Percentiles rank a stretch among this genome's conserved stretches.
phyloP scores from a whole-genome alignment of 306 rosid species.

The Crotalaria pallida region DNA sequence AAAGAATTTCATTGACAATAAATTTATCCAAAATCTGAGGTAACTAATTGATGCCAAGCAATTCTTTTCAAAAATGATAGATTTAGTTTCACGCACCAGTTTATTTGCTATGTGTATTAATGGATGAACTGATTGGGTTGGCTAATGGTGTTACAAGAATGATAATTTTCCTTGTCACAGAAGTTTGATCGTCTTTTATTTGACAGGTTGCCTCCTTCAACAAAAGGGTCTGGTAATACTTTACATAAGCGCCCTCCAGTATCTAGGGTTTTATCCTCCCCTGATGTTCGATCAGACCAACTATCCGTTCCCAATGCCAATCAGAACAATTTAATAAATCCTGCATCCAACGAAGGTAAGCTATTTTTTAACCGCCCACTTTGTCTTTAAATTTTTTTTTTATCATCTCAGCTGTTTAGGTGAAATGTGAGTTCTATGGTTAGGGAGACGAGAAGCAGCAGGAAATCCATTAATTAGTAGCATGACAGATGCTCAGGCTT shows the following conservation, averaged over 20 bases:
- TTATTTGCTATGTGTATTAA: neutral
- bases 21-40: neutral
- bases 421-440: neutral
- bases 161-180: neutral
- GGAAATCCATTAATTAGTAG: conserved; percentile 25
- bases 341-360: conserved; percentile 37
- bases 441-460: conserved; percentile 34
- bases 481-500: conserved; percentile 38
- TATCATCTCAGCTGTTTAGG: neutral
- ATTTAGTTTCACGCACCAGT: neutral
- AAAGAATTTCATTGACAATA: neutral
- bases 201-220: conserved; percentile 38
- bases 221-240: conserved; percentile 45
- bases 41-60: neutral
- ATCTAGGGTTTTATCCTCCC: conserved; percentile 47
- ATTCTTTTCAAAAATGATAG: neutral
- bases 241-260: conserved; percentile 40
- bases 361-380: neutral
- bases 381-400: neutral
- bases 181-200: conserved; percentile 15
- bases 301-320: conserved; percentile 32
- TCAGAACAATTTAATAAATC: conserved; percentile 27
- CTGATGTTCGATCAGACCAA: conserved; percentile 51
- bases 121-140: neutral
- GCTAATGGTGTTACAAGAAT: neutral